Base-by-base conservation (phyloP, 176 grass and related monocot genomes). In the Secale cereale region DNA sequence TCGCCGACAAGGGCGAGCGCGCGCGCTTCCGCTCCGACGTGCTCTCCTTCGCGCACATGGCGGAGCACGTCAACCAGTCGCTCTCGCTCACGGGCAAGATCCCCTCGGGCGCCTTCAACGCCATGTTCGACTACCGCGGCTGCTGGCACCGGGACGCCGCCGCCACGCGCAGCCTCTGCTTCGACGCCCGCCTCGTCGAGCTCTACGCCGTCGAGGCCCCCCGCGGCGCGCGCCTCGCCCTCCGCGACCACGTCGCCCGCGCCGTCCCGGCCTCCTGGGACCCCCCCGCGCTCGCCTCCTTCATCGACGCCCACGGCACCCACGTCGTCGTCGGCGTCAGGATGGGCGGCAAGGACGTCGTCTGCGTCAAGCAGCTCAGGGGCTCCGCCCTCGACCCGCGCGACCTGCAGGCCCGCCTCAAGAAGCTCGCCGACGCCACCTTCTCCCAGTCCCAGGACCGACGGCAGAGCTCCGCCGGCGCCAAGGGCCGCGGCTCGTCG, bases 331-430 rank as follows among this genome's bases (percentile, higher is more conserved):
- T 88, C 82, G 92, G 95, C 13, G 79, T 97, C 72, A 79, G 80
- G 82, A 91, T 97, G 87, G 95, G 95, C 3, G 95, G 92, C 26
- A 93, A 94, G 86, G 95, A 97, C 83, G 87, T 91, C 39, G 86
- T 97, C 33, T 89, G 74, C 70, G 76, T 97, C 71, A 97, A 94
- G 83, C 95, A 97, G 85, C 95, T 84, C 78, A 84, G 86, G 63
- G 84, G 90, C 14, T 97, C 95, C 79, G 64, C 22, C 74, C 87
- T 97, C 59, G 79, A 76, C 37, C 88, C 88, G 83, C 79, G 74
- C 69, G 92, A 94, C 64, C 71, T 97, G 85, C 95, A 93, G 83
- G 82, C 70, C 7, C 30, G 86, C 23, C 85, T 94, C 10, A 97
- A 94, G 79, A 90, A 91, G 63, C 73, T 91, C 54, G 87, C 82